Base-by-base conservation (phyloP, 352 stramenopile species). In the Phytophthora aleatoria region DNA sequence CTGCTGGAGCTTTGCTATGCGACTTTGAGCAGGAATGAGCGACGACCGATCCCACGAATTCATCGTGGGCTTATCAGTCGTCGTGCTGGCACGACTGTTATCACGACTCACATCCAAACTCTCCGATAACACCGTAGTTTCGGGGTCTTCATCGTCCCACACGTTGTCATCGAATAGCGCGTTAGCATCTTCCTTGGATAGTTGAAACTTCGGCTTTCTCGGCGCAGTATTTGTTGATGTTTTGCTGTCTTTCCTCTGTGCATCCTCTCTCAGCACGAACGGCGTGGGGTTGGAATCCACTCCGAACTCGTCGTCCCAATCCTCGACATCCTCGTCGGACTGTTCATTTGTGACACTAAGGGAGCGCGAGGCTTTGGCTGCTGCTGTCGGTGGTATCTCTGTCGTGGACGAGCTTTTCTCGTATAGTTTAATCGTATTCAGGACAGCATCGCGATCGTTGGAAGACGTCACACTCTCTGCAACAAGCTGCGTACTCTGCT, bases 341-440 rank as follows among this genome's bases (percentile, higher is more conserved):
- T 75, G 61, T 30, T 73, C 61, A 20, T 67, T 67, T 28, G 53
- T 64, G 2, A 63, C 54, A 60, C 57, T 73, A 1, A 74, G 53
- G 41, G 54, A 64, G 16, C 50, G 49, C 8, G 53, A 61, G 20
- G 24, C 64, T 48, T 71, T 75, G 41, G 57, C 64, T 35, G 66
- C 28, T 27, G 57, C 33, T 10, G 50, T 42, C n/a, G 38, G 38
- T 31, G 44, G 50, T 28, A 67, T 26, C 4, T 81, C 70, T 54
- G 57, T 68, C 36, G 50, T 71, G 52, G 73, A 74, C 42, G 73
- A 81, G 44, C 63, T 73, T 36, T 86, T 91, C 41, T 87, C 85
- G 69, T 94, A 96, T 36, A 95, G 27, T 56, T 90, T 88, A 63
- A 96, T 95, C 7, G 86, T 96, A 31, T 95, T 95, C 15, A 96